These are phyloP conservation scores for Mortierella sp. DNA, from an alignment of 371 early-diverging fungal species.

Conservation along the genomic window DNA sequence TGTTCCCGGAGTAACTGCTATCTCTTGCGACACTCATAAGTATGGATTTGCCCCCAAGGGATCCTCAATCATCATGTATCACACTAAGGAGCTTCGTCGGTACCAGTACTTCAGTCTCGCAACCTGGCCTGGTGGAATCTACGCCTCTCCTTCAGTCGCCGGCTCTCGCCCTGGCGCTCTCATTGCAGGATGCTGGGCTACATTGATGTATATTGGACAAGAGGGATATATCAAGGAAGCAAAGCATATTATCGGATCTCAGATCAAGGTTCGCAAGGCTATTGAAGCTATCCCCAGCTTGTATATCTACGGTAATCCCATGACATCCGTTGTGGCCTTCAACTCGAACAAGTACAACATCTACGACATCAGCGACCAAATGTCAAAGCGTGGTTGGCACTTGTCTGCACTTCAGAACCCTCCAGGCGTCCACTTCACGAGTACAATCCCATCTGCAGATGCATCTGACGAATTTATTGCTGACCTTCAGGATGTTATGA, in stretches of 20 bases:
- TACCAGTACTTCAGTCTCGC: constrained; percentile 92
- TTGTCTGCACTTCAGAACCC: constrained; percentile 93
- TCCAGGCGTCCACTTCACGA: constrained; percentile 90
- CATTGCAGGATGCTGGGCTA: constrained; percentile 97
- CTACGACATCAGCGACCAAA: constrained; percentile 87
- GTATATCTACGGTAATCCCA: constrained; percentile 88
- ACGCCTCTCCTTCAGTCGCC: constrained; percentile 93
- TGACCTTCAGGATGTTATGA: constrained; percentile 86
- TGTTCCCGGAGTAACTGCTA: constrained; percentile 94
- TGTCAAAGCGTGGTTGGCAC: constrained; percentile 85
- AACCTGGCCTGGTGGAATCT: constrained; percentile 97
- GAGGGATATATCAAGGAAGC: constrained; percentile 89
- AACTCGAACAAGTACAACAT: constrained; percentile 74
- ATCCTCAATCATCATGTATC: constrained; percentile 95
- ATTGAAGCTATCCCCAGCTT: constrained; percentile 75
- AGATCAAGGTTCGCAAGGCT: constrained; percentile 72
- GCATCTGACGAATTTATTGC: constrained; percentile 80
- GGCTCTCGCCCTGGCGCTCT: constrained; percentile 95
- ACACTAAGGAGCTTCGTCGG: constrained; percentile 79
- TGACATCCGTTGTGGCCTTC: constrained; percentile 92
- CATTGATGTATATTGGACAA: constrained; percentile 89
- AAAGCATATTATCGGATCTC: constrained; percentile 83
- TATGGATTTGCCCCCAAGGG: constrained; percentile 98
- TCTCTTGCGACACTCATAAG: constrained; percentile 98
- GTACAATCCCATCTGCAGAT: constrained; percentile 84